A percentile compares a stretch with the other conserved stretches of the same genome.
Evolutionary conservation across 768 basidiomycete genomes (phyloP).

Genomic region (Naganishia vaughanmartiniae): DNA sequence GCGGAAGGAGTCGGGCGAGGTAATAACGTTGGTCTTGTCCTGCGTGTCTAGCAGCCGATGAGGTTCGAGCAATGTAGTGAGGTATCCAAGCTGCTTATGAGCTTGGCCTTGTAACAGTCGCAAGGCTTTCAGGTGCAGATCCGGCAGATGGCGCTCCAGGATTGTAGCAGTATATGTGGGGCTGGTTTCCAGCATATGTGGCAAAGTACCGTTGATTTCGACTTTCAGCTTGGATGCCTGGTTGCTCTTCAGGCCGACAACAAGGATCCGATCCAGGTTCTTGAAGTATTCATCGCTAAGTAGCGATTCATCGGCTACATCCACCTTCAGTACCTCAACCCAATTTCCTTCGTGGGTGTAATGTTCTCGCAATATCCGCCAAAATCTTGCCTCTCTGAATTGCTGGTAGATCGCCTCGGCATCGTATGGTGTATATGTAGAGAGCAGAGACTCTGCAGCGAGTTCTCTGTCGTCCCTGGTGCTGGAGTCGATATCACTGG

Average conservation of each 20-base stretch:
- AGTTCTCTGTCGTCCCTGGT: constrained; percentile 92
- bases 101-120: constrained; percentile 57
- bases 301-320: constrained; percentile 67
- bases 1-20: constrained; percentile 49
- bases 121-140: constrained; percentile 66
- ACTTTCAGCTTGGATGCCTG: constrained; percentile 62
- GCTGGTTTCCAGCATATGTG: constrained; percentile 63
- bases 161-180: constrained; percentile 69
- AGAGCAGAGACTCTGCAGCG: constrained; percentile 88
- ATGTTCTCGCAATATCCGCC: constrained; percentile 79
- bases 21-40: constrained; percentile 32
- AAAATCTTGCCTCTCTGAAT: constrained; percentile 83
- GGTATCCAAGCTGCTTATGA: constrained; percentile 68
- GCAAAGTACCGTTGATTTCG: constrained; percentile 63
- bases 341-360: constrained; percentile 73
- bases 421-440: constrained; percentile 81
- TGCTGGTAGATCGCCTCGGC: constrained; percentile 64
- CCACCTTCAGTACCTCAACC: constrained; percentile 69
- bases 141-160: constrained; percentile 67
- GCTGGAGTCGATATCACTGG: constrained; percentile 68
- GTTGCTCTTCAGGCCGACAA: constrained; percentile 55
- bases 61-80: constrained; percentile 68
- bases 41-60: constrained; percentile 54
- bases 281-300: constrained; percentile 62
- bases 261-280: constrained; percentile 53